Base-by-base conservation (phyloP, 306 rosid species). In the Datisca glomerata region DNA sequence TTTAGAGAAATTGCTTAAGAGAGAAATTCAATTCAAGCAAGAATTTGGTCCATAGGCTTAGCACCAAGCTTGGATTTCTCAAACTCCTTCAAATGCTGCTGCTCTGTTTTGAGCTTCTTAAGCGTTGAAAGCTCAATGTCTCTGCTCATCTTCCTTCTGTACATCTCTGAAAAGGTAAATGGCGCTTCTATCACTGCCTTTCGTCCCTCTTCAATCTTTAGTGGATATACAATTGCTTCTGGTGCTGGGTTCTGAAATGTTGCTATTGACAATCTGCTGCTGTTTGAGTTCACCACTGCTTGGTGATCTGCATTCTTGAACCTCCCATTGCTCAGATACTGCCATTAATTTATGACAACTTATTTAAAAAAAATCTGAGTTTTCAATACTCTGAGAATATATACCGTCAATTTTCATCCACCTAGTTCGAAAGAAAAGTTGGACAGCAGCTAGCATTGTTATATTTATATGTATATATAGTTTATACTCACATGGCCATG, bases 291-390 rank as follows among this genome's bases (percentile, higher is more conserved):
- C 64, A 85, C 95, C 56, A 80, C 95, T 13, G 93, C 95, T 47
- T 71, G 87, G 38, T 85, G 95, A 48, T 85, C 95, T 8, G 95
- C 95, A 12, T 73, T 85, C 68, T 66, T 85, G 73, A 85, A 85
- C 64, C 87, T 74, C 50, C 95, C 93, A 39, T 85, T 80, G 29
- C 95, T 76, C 41, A 85, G 51, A 69, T 5, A 74, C 95, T 79
- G 60, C 7, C 18, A 21, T n/a, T n/a, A n/a, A n/a, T n/a, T n/a
- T n/a, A n/a, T n/a, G n/a, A n/a, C n/a, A n/a, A n/a, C n/a, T n/a
- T n/a, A 5, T 7, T 31, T 1, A n/a, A 31, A 3, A 29, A 11
- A 8, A 3, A 8, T 35, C 8, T 41, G 8, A 21, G 18, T 16
- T n/a, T 20, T 40, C 13, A 31, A 2, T 31, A n/a, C n/a, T n/a